A percentile compares a stretch with the other conserved stretches of the same genome.
These are phyloP conservation scores for Corylus avellana DNA, from an alignment of 306 rosid species.

Conservation along the genomic window DNA sequence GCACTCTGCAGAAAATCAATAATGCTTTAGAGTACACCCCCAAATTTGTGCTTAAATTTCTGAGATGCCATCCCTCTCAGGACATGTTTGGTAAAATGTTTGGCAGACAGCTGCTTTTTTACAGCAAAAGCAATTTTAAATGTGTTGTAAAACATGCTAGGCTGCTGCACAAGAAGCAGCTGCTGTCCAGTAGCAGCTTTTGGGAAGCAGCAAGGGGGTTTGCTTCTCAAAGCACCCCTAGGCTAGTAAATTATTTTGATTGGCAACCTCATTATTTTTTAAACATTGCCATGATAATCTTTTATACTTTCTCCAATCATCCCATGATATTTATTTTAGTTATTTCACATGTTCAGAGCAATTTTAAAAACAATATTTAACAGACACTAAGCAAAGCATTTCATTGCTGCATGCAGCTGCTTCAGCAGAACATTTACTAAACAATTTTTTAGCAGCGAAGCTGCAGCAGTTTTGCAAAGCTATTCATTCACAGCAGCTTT, in stretches of 20 bases:
- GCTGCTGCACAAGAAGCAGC: neutral
- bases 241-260: neutral
- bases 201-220: neutral
- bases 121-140: neutral
- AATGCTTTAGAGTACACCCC: conserved; percentile 18
- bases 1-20: conserved; percentile 79
- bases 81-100: neutral
- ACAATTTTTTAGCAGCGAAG: neutral
- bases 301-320: neutral
- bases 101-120: neutral
- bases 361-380: neutral
- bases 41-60: conserved; percentile 3
- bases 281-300: neutral
- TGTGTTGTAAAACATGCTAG: neutral
- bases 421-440: neutral
- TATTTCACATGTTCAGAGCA: neutral
- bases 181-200: neutral
- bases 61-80: conserved; percentile 19
- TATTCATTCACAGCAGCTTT: neutral
- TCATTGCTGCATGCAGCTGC: neutral
- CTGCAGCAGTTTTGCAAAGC: neutral
- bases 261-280: neutral
- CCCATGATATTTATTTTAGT: neutral
- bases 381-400: neutral
- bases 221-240: neutral